Evolutionary conservation across 2,329 filamentous ascomycete genomes (phyloP).

Genomic region (Sclerotinia glacialis): DNA sequence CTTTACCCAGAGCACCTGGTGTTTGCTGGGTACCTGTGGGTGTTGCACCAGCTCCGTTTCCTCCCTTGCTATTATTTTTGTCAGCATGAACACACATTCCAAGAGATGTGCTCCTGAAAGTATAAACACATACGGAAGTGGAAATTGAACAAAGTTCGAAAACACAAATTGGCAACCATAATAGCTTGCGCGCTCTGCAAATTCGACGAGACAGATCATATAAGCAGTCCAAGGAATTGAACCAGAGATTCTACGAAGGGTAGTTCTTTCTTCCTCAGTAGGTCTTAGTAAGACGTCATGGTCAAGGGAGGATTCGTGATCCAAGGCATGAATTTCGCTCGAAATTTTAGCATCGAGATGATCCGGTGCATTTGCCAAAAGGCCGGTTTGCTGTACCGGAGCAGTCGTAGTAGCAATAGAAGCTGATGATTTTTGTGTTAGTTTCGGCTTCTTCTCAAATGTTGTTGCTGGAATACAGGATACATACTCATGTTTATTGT

Average conservation of each 20-base stretch:
- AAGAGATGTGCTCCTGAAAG: neutral
- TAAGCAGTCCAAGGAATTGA: conserved; percentile 65
- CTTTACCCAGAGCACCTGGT: conserved; percentile 59
- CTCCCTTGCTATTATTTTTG: conserved; percentile 34
- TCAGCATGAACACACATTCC: neutral
- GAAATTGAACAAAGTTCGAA: conserved; percentile 61
- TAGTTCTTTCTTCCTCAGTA: conserved; percentile 59
- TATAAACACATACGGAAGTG: conserved; percentile 45
- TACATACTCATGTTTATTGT: neutral
- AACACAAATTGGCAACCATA: conserved; percentile 64
- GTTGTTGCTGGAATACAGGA: neutral
- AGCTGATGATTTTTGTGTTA: neutral
- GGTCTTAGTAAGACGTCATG: conserved; percentile 22
- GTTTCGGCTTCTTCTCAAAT: neutral
- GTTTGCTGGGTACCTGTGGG: conserved; percentile 30
- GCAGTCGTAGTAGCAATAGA: conserved; percentile 2
- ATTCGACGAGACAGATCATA: conserved; percentile 69
- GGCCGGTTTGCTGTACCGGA: conserved; percentile 14
- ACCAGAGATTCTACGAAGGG: conserved; percentile 61
- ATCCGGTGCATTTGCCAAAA: conserved; percentile 9
- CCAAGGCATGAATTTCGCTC: neutral
- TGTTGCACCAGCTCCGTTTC: conserved; percentile 45
- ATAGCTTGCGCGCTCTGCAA: conserved; percentile 76
- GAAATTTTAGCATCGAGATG: conserved; percentile 18
- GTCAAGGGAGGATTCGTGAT: conserved; percentile 15